These are phyloP conservation scores for Hypoxylon sp. DNA, from an alignment of 2,329 filamentous ascomycete species.

Conservation along the genomic window DNA sequence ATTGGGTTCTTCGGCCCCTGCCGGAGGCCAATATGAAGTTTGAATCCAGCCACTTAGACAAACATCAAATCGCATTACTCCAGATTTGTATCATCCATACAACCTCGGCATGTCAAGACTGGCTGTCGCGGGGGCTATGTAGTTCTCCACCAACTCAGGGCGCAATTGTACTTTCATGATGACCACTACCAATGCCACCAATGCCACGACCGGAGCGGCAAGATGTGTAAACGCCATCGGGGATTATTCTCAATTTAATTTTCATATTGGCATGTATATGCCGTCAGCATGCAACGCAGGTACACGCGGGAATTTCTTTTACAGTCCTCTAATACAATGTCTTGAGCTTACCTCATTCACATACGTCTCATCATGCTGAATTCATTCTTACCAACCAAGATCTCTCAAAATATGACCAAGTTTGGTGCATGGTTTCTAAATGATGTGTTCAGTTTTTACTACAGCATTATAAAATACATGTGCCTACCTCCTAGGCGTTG, in stretches of 20 bases:
- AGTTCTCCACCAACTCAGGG: conserved; percentile 23
- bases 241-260: conserved; percentile 10
- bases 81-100: background rate
- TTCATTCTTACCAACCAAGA: background rate
- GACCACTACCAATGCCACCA: background rate
- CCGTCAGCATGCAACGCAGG: conserved; percentile 18
- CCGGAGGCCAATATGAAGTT: conserved; percentile 8
- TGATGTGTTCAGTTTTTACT: background rate
- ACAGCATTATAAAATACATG: background rate
- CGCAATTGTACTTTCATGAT: conserved; percentile 17
- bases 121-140: conserved; percentile 26
- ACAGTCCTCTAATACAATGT: conserved; percentile 2
- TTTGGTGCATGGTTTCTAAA: no score
- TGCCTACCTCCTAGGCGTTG: background rate
- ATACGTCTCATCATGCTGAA: background rate
- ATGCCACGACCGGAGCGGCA: conserved; percentile 11
- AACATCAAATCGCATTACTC: conserved; percentile 1
- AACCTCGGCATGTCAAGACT: conserved; percentile 3
- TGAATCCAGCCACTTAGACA: conserved; percentile 6
- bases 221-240: conserved; percentile 20
- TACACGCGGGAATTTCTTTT: conserved; percentile 24
- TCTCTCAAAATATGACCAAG: no score
- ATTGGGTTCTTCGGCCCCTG: background rate
- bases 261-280: conserved; percentile 2
- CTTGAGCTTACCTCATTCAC: conserved; percentile 17